These are phyloP conservation scores for Neurospora sp. DNA, from an alignment of 495 filamentous ascomycete genomes.

Conservation along the genomic window DNA sequence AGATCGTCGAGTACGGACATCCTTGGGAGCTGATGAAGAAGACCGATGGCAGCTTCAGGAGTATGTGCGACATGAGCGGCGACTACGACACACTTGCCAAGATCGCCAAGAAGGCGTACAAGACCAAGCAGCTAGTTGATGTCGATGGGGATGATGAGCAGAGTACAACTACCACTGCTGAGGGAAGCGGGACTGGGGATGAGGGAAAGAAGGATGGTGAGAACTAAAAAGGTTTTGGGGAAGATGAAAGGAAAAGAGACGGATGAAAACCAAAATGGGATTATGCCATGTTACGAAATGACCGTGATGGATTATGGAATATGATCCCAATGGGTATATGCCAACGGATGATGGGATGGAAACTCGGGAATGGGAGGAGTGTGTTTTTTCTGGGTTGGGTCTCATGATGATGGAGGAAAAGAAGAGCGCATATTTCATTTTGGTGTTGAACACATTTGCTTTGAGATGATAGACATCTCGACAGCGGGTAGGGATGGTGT, in stretches of 20 bases:
- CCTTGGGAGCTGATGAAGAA: constrained; percentile 69
- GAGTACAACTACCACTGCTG: neutral
- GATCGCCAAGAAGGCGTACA: constrained; percentile 60
- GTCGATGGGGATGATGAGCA: constrained; percentile 19
- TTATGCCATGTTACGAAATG: neutral
- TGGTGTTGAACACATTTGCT: neutral
- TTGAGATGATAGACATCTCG: neutral
- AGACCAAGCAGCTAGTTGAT: constrained; percentile 33
- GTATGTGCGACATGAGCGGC: constrained; percentile 94
- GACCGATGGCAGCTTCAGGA: constrained; percentile 61
- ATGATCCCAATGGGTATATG: neutral
- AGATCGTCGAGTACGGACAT: constrained; percentile 79
- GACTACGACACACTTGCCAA: constrained; percentile 64
- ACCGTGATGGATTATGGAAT: neutral
- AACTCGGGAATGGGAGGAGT: neutral
- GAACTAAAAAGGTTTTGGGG: neutral
- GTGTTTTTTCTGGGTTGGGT: neutral
- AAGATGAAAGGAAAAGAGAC: neutral
- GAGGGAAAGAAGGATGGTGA: neutral
- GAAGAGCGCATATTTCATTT: neutral
- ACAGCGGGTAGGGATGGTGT: neutral
- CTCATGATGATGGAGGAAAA: neutral
- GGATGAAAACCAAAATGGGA: neutral
- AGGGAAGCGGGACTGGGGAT: neutral
- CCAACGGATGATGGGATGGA: neutral